Evolutionary conservation across 345 rosid species (phyloP).

Genomic region (Zanthoxylum bungeanum): DNA sequence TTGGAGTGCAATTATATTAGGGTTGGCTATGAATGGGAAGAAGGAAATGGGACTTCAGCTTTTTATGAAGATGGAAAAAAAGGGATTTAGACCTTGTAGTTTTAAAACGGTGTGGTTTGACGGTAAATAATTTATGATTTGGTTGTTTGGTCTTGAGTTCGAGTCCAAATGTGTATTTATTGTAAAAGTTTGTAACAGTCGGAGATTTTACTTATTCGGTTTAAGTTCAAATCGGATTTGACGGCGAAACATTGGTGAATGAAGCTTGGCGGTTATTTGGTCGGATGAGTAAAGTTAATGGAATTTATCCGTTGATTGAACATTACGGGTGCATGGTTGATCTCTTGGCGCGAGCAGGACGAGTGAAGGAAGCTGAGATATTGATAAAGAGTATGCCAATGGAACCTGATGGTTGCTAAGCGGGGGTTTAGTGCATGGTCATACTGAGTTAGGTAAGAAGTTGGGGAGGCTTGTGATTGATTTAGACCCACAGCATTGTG

Average conservation of each 20-base stretch:
- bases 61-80: slow-evolving; percentile 27
- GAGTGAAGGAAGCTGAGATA: slow-evolving; percentile 22
- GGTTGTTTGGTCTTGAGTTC: no score
- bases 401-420: slow-evolving; percentile 35
- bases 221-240: slow-evolving; percentile 34
- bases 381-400: slow-evolving; percentile 29
- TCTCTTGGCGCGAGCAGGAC: slow-evolving; percentile 33
- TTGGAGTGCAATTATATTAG: slow-evolving; percentile 35
- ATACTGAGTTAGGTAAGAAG: slow-evolving; percentile 16
- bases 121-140: no score
- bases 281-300: slow-evolving; percentile 29
- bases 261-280: slow-evolving; percentile 35
- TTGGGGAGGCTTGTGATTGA: slow-evolving; percentile 24
- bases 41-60: slow-evolving; percentile 20
- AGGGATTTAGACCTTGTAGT: slow-evolving; percentile 31
- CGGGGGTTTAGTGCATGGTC: slow-evolving; percentile 27
- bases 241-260: slow-evolving; percentile 21
- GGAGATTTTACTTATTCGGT: no score
- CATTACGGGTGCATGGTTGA: slow-evolving; percentile 44
- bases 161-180: no score
- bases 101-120: no score
- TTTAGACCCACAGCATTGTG: slow-evolving; percentile 30
- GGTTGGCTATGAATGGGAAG: slow-evolving; percentile 32
- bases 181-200: no score
- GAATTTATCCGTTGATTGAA: slow-evolving; percentile 27